These are phyloP conservation scores for Colletotrichum scovillei DNA, from an alignment of 2,329 filamentous ascomycete species.

Conservation along the genomic window DNA sequence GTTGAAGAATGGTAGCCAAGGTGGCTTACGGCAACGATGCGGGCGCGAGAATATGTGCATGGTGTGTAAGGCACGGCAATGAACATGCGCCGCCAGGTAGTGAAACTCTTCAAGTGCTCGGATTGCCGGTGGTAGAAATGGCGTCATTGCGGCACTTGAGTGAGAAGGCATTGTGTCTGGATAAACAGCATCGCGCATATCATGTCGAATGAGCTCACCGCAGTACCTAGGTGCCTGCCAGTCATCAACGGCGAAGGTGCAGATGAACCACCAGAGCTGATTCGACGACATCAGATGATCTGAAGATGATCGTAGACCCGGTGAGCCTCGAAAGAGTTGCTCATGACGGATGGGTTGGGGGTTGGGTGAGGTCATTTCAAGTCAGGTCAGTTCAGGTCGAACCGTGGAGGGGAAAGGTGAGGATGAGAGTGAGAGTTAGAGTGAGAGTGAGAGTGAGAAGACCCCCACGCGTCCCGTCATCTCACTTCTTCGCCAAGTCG, in stretches of 20 bases:
- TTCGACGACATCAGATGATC: not conserved
- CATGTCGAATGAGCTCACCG: not conserved
- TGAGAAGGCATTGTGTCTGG: not conserved
- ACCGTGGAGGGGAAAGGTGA: too few relatives aligned
- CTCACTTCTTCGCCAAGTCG: not conserved
- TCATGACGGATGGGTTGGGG: not conserved
- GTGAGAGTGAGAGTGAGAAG: not conserved
- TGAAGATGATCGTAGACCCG: not conserved
- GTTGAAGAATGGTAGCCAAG: slow-evolving; percentile 2
- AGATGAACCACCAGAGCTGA: not conserved
- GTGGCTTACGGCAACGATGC: slow-evolving; percentile 18
- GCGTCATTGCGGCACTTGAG: not conserved
- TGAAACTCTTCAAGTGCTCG: not conserved
- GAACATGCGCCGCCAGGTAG: not conserved
- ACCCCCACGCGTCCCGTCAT: slow-evolving; percentile 26
- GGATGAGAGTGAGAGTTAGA: not conserved
- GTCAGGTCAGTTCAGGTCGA: not conserved
- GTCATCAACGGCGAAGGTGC: not conserved
- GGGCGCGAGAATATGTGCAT: not conserved
- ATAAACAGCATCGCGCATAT: not conserved
- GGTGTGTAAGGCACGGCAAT: not conserved
- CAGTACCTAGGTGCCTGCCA: not conserved
- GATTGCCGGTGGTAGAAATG: not conserved
- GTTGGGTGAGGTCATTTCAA: not conserved
- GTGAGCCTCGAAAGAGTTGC: not conserved